Conservation (phyloP, 352 stramenopile species). For the Phytophthora crassamura region DNA sequence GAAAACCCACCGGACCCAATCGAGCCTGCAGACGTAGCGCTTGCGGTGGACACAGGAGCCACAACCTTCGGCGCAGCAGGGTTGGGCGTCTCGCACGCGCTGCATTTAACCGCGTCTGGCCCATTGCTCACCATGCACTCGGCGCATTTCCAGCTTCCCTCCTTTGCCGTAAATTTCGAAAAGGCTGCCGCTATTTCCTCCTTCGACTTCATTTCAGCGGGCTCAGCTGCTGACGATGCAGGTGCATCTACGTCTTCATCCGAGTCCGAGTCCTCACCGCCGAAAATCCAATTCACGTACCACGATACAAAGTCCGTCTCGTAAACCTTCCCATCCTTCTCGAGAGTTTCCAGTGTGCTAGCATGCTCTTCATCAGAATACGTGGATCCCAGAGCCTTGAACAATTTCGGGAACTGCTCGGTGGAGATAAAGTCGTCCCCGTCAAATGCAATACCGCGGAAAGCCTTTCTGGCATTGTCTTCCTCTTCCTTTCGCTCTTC, state of each 20-base stretch:
- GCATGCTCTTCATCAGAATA: slow-evolving; percentile 68
- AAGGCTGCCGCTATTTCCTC: slow-evolving; percentile 58
- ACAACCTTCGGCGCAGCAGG: slow-evolving; percentile 47
- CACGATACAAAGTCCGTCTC: slow-evolving; percentile 64
- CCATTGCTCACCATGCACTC: slow-evolving; percentile 59
- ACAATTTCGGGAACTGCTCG: slow-evolving; percentile 59
- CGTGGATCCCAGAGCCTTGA: slow-evolving; percentile 62
- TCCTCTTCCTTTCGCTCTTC: slow-evolving; percentile 73
- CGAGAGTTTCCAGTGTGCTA: slow-evolving; percentile 42
- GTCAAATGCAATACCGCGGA: slow-evolving; percentile 44
- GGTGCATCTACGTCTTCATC: slow-evolving; percentile 35
- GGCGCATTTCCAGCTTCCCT: slow-evolving; percentile 69
- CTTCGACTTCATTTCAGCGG: slow-evolving; percentile 56
- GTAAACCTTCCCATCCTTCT: slow-evolving; percentile 57
- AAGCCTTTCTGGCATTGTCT: slow-evolving; percentile 50
- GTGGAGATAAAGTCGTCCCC: slow-evolving; percentile 40
- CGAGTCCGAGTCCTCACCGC: slow-evolving; percentile 55
- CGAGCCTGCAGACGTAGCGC: slow-evolving; percentile 35
- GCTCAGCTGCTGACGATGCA: slow-evolving; percentile 10
- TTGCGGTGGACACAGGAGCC: slow-evolving; percentile 20
- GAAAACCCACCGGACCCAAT: slow-evolving; percentile 50
- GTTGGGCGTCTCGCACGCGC: slow-evolving; percentile 56
- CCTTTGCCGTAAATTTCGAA: slow-evolving; percentile 53
- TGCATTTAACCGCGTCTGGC: slow-evolving; percentile 47
- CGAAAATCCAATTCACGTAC: slow-evolving; percentile 76